Evolutionary conservation across 495 filamentous ascomycete genomes (phyloP), one percentile per base, ranked within the genome.

Genomic region (Penicillium desertorum): DNA sequence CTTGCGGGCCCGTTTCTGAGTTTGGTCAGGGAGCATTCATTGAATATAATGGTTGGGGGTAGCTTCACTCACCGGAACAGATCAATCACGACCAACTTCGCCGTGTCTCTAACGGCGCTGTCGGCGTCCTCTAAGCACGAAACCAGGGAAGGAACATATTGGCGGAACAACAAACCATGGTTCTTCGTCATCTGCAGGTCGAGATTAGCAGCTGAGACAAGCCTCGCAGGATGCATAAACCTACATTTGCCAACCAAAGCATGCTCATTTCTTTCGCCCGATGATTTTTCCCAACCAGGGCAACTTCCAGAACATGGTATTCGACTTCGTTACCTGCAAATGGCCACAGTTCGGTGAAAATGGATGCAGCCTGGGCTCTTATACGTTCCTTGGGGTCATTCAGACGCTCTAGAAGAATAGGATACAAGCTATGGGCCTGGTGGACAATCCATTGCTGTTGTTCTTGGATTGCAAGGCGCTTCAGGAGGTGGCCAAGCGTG

Each of bases 91-190:
- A 88, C 86, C 20, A 76, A 73, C 73, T 95, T 95, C 27, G 93
- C 90, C 32, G 82, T 79, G 57, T 96, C 90, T 69, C 93, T 83
- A 46, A 98, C 91, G 64, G 81, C 83, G 48, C 85, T 85, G 68
- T 96, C 94, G 8, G 92, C 87, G 71, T 96, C 91, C 70, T 98
- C 93, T 25, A 98, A 76, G 58, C 91, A 81, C 45, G 89, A 86
- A 67, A 97, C 92, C 48, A 98, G 74, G 9, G 79, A 82, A 4
- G 91, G 87, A 1, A 95, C 91, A 71, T 92, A 95, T 62, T 78
- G 74, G 45, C 89, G 86, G 73, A 97, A 96, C 47, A 86, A 83
- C 60, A 97, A 74, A 22, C 82, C 83, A 48, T 88, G 82, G 42
- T 88, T 85, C 63, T 85, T 85, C 61, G 89, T 85, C 87, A 91